A percentile compares a stretch with the other conserved stretches of the same genome.
Evolutionary conservation across 257 asterid species (phyloP).

Genomic region (Penstemon barbatus): DNA sequence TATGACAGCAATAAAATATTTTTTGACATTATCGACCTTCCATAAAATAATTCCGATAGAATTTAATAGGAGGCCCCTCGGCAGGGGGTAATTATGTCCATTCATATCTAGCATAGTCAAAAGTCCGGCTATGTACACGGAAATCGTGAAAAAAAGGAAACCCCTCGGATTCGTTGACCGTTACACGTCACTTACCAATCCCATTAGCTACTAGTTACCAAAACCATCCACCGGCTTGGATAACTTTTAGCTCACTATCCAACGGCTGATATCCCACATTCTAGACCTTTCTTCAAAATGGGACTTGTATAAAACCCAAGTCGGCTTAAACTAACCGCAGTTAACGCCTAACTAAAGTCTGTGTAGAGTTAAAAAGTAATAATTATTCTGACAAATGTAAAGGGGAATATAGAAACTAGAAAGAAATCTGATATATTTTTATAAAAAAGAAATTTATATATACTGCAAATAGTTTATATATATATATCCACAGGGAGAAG

Average conservation of each 20-base stretch:
- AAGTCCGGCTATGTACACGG: neutral
- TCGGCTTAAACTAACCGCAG: slow-evolving; percentile 34
- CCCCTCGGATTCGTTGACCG: slow-evolving; percentile 40
- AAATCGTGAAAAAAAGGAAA: slow-evolving; percentile 20
- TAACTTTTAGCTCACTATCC: slow-evolving; percentile 30
- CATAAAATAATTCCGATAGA: no score
- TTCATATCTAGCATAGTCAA: neutral
- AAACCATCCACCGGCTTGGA: slow-evolving; percentile 15
- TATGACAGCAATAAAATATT: no score
- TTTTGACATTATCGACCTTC: no score
- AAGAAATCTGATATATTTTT: neutral
- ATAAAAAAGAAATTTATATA: slow-evolving; percentile 8
- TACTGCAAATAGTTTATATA: neutral
- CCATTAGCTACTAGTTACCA: slow-evolving; percentile 42
- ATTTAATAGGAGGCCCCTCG: no score
- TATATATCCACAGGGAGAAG: slow-evolving; percentile 24
- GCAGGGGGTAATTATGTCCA: slow-evolving; percentile 34
- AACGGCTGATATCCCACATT: slow-evolving; percentile 42
- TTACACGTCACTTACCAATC: slow-evolving; percentile 59
- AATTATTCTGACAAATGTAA: neutral
- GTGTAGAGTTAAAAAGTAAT: slow-evolving; percentile 16
- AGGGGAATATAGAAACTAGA: neutral
- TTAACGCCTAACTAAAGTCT: slow-evolving; percentile 27
- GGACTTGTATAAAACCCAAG: slow-evolving; percentile 20
- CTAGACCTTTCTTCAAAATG: slow-evolving; percentile 51